Evolutionary conservation across 2,329 filamentous ascomycete genomes (phyloP).

Genomic region (Decorospora gaudefroyi): DNA sequence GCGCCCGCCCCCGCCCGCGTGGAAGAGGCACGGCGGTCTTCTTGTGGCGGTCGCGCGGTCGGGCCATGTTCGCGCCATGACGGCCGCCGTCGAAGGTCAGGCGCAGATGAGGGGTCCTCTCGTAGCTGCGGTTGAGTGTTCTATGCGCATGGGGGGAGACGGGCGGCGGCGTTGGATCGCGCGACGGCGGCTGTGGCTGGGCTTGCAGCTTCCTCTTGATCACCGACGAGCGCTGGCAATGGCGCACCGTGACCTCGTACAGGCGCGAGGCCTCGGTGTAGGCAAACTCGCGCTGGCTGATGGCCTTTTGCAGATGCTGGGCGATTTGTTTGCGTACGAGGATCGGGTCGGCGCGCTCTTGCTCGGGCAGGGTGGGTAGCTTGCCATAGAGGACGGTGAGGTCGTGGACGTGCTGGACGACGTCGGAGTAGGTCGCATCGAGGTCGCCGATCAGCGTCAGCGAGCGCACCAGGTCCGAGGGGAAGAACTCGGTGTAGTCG

Average conservation of each 20-base stretch:
- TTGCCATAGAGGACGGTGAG: conserved; percentile 55
- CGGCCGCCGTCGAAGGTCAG: conserved; percentile 35
- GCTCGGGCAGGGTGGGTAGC: conserved; percentile 57
- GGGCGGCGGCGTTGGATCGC: conserved; percentile 61
- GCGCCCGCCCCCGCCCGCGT: conserved; percentile 19
- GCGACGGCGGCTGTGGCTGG: conserved; percentile 63
- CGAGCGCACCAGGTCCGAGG: conserved; percentile 66
- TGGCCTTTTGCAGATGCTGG: conserved; percentile 58
- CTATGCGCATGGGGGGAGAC: conserved; percentile 48
- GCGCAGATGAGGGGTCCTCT: conserved; percentile 36
- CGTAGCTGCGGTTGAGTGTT: conserved; percentile 27
- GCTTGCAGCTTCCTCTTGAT: conserved; percentile 66
- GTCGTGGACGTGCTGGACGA: conserved; percentile 53
- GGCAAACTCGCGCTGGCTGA: conserved; percentile 60
- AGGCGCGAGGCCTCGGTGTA: conserved; percentile 61
- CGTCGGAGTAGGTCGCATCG: conserved; percentile 51
- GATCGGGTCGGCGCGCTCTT: conserved; percentile 57
- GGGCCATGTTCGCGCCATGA: conserved; percentile 26
- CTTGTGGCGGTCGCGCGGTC: conserved; percentile 30
- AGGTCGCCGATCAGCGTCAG: conserved; percentile 63
- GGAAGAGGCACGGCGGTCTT: conserved; percentile 23
- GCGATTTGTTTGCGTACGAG: conserved; percentile 62
- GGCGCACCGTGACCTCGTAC: conserved; percentile 62
- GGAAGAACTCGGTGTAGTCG: conserved; percentile 71
- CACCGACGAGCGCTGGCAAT: conserved; percentile 60